Percentiles rank a stretch among this genome's conserved stretches.
These are phyloP conservation scores for Collybia nuda DNA, from an alignment of 768 basidiomycete species.

Conservation along the genomic window DNA sequence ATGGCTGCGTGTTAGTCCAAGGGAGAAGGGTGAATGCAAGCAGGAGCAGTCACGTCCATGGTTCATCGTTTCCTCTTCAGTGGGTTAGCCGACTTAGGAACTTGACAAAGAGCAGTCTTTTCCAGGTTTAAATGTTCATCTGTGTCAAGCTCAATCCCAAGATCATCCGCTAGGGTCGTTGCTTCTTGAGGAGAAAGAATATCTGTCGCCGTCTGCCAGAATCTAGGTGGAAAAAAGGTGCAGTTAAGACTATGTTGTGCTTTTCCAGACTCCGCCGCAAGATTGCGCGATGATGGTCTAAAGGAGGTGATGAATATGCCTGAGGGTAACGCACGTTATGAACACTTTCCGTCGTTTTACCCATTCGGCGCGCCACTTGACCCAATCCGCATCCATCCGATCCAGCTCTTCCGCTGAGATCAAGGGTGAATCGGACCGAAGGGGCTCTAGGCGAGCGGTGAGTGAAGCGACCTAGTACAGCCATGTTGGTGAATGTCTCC, in stretches of 20 bases:
- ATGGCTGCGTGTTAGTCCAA: no score
- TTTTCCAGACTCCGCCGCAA: no score
- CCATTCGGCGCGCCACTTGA: conserved; percentile 83
- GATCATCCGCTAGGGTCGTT: conserved; percentile 65
- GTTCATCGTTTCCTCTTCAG: conserved; percentile 53
- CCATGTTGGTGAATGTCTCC: conserved; percentile 9
- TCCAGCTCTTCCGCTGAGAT: conserved; percentile 73
- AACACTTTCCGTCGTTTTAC: conserved; percentile 73
- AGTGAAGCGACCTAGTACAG: conserved; percentile 47
- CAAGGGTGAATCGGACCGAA: conserved; percentile 65
- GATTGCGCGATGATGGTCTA: no score
- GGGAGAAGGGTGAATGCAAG: no score
- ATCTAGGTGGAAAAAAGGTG: conserved; percentile 37
- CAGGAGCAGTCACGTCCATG: no score
- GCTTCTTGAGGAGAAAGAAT: conserved; percentile 66
- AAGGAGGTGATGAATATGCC: no score
- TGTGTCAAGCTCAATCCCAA: conserved; percentile 80
- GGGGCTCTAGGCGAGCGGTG: conserved; percentile 53
- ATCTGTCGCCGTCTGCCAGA: conserved; percentile 76
- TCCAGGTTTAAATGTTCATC: conserved; percentile 70
- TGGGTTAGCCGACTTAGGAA: conserved; percentile 25
- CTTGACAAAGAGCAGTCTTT: conserved; percentile 53
- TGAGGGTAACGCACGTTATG: conserved; percentile 51
- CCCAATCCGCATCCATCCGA: conserved; percentile 72
- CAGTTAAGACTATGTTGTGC: no score